These are phyloP conservation scores for Xerocomus minutiporus DNA, from an alignment of 1,284 basidiomycete species.

Conservation along the genomic window DNA sequence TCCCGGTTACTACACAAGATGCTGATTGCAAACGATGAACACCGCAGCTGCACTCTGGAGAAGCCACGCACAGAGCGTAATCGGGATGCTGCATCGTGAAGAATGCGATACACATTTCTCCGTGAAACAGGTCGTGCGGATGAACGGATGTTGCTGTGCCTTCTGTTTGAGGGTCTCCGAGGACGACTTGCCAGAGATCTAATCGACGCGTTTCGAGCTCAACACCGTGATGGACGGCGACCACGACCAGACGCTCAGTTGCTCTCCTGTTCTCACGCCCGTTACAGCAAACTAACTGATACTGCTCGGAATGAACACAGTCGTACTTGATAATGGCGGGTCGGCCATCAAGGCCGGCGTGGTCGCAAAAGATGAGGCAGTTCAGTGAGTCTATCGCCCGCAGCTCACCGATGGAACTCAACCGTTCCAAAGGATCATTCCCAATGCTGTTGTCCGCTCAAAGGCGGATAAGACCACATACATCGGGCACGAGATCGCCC, in stretches of 20 bases:
- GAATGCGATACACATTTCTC: conserved; percentile 67
- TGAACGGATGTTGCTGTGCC: background rate
- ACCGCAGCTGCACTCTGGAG: background rate
- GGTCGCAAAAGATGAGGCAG: conserved; percentile 28
- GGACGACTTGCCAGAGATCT: background rate
- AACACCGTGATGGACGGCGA: conserved; percentile 1
- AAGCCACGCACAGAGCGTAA: conserved; percentile 65
- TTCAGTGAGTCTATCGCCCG: conserved; percentile 15
- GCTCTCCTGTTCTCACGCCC: conserved; percentile 16
- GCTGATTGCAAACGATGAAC: conserved; percentile 33
- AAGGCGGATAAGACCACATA: conserved; percentile 76
- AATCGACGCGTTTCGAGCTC: background rate
- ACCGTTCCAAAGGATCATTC: conserved; percentile 51
- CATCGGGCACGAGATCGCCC: conserved; percentile 75
- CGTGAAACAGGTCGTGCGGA: background rate
- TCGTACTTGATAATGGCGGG: conserved; percentile 85
- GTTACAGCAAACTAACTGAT: background rate
- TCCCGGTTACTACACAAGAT: conserved; percentile 75
- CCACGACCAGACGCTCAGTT: background rate
- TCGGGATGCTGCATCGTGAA: conserved; percentile 71
- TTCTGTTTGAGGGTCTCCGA: conserved; percentile 17
- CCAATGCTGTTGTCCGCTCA: conserved; percentile 78
- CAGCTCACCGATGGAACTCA: background rate
- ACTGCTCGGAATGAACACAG: conserved; percentile 36
- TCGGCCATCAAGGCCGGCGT: conserved; percentile 75